phyloP scores from a whole-genome alignment of 371 early-diverging fungal species.

The Mucor lusitanicus region DNA sequence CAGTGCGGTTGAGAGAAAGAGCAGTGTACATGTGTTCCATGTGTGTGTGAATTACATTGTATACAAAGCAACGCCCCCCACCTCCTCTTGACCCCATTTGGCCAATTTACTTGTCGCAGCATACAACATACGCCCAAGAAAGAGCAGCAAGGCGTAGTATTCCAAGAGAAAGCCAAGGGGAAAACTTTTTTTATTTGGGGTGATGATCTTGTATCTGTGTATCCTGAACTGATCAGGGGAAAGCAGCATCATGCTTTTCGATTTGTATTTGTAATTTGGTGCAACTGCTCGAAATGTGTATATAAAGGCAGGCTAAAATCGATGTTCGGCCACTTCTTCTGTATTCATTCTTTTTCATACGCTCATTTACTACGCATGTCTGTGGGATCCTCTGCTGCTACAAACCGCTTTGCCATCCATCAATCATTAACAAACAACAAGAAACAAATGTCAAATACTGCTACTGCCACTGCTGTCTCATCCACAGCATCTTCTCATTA shows the following conservation, averaged over 20 bases:
- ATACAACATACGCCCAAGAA: not conserved
- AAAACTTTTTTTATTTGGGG: not conserved
- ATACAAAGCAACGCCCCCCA: not conserved
- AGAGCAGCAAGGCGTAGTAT: not conserved
- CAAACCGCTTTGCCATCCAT: not conserved
- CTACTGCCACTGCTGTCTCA: not conserved
- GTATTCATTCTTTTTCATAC: not conserved
- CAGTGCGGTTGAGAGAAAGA: not conserved
- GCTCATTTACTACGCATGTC: not conserved
- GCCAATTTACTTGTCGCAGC: not conserved
- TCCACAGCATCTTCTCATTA: not conserved
- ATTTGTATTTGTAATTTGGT: not conserved
- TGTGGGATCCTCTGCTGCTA: slow-evolving; percentile 3
- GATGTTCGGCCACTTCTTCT: not conserved
- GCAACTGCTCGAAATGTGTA: not conserved
- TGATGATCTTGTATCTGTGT: slow-evolving; percentile 5
- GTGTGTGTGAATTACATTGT: not conserved
- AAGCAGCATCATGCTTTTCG: not conserved
- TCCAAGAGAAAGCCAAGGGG: not conserved
- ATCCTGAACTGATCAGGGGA: slow-evolving; percentile 5
- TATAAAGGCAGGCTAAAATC: not conserved
- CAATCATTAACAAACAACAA: slow-evolving; percentile 4
- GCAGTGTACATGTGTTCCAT: not conserved
- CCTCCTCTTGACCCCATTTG: not conserved
- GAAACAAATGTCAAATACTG: not conserved